Conservation (phyloP, 768 basidiomycete genomes). For the Daedalea quercina region DNA sequence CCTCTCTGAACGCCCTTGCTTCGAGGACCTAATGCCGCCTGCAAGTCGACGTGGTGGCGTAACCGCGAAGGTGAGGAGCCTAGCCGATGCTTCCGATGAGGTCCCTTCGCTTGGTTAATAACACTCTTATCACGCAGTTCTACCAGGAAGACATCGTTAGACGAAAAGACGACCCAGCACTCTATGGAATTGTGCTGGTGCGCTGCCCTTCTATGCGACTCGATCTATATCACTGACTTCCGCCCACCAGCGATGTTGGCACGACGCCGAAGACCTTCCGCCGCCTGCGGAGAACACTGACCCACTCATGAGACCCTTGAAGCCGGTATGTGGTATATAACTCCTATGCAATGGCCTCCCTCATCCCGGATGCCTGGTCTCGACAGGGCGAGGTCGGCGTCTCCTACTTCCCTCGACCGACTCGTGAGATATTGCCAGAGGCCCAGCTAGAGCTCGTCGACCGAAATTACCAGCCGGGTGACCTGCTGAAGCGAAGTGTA, state of each 20-base stretch:
- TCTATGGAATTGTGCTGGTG: conserved; percentile 64
- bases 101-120: neutral
- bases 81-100: neutral
- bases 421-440: conserved; percentile 67
- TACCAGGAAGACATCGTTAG: conserved; percentile 35
- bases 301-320: conserved; percentile 69
- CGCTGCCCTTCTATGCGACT: conserved; percentile 8
- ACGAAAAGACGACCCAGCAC: conserved; percentile 27
- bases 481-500: conserved; percentile 73
- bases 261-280: conserved; percentile 71
- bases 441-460: conserved; percentile 65
- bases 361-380: neutral
- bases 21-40: neutral
- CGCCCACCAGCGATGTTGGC: conserved; percentile 70
- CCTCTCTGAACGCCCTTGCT: too few species aligned
- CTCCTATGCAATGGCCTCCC: neutral
- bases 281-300: conserved; percentile 41
- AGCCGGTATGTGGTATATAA: conserved; percentile 21
- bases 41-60: neutral
- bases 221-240: neutral
- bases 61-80: conserved; percentile 1
- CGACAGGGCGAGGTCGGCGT: conserved; percentile 79
- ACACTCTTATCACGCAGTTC: conserved; percentile 21
- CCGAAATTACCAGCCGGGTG: conserved; percentile 71
- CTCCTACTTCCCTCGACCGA: conserved; percentile 49